These are phyloP conservation scores for Lipomyces mesembrius DNA, from an alignment of 805 yeast genomes.

Conservation along the genomic window DNA sequence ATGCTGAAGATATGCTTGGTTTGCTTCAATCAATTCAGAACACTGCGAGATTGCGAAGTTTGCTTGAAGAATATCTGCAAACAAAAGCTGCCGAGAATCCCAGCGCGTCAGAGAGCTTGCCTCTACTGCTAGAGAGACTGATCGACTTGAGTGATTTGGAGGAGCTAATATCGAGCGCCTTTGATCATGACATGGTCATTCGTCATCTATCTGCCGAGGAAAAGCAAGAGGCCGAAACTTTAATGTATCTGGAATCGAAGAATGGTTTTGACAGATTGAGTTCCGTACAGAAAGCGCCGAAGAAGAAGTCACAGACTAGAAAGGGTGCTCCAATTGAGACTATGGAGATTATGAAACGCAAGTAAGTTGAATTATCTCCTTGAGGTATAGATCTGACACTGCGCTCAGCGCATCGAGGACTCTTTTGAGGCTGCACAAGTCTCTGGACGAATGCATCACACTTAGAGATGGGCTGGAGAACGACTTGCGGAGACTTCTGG, in stretches of 20 bases:
- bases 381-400: neutral
- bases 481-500: slow-evolving; percentile 35
- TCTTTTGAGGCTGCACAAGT: slow-evolving; percentile 47
- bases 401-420: slow-evolving; percentile 42
- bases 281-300: slow-evolving; percentile 23
- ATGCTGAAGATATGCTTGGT: slow-evolving; percentile 52
- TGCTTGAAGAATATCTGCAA: slow-evolving; percentile 16
- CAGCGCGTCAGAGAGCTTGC: slow-evolving; percentile 6
- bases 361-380: slow-evolving; percentile 12
- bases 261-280: slow-evolving; percentile 36
- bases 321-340: slow-evolving; percentile 37
- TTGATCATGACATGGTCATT: slow-evolving; percentile 34
- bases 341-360: slow-evolving; percentile 40
- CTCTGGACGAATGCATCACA: slow-evolving; percentile 42
- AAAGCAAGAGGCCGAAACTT: slow-evolving; percentile 27
- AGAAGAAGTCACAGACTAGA: slow-evolving; percentile 30
- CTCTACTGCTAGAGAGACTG: slow-evolving; percentile 10
- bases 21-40: slow-evolving; percentile 51
- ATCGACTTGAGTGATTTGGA: slow-evolving; percentile 25
- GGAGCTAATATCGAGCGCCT: slow-evolving; percentile 21
- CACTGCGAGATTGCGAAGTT: slow-evolving; percentile 19
- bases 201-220: slow-evolving; percentile 21
- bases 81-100: neutral
- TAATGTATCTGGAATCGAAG: slow-evolving; percentile 38
- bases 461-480: slow-evolving; percentile 41